phyloP scores from a whole-genome alignment of 1,284 basidiomycete genomes.

The Microbotryomycetes sp. region DNA sequence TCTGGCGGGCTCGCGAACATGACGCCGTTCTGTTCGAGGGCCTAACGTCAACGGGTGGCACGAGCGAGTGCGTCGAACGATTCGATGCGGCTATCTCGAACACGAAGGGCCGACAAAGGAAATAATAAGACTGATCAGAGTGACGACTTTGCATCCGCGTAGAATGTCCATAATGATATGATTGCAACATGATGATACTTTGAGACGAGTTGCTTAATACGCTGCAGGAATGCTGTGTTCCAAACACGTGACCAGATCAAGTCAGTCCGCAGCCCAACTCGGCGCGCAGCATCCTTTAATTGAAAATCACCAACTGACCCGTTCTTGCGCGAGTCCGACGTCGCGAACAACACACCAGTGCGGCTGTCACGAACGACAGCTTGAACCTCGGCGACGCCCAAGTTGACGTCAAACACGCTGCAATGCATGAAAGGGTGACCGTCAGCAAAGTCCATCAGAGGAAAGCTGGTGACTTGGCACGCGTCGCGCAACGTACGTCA shows the following conservation, averaged over 20 bases:
- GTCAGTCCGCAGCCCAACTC: no score
- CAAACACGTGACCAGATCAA: no score
- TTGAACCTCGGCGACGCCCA: constrained; percentile 65
- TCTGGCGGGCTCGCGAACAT: not conserved
- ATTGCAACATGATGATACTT: no score
- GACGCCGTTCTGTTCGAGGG: not conserved
- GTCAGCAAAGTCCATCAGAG: constrained; percentile 43
- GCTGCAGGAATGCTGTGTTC: not conserved
- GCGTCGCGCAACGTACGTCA: constrained; percentile 45
- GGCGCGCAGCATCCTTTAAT: no score
- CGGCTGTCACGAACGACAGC: constrained; percentile 49
- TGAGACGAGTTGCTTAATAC: not conserved
- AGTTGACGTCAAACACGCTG: constrained; percentile 47
- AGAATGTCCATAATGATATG: no score
- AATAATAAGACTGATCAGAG: no score
- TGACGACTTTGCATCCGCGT: no score
- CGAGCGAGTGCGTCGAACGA: not conserved
- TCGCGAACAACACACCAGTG: constrained; percentile 22
- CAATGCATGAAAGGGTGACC: constrained; percentile 45
- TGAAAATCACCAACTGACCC: no score
- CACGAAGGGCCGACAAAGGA: not conserved
- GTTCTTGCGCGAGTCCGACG: constrained; percentile 21
- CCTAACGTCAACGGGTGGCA: not conserved
- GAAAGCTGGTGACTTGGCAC: not conserved
- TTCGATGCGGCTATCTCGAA: not conserved